Evolutionary conservation across 306 rosid genomes (phyloP).

Genomic region (Fragaria nilgerrensis): DNA sequence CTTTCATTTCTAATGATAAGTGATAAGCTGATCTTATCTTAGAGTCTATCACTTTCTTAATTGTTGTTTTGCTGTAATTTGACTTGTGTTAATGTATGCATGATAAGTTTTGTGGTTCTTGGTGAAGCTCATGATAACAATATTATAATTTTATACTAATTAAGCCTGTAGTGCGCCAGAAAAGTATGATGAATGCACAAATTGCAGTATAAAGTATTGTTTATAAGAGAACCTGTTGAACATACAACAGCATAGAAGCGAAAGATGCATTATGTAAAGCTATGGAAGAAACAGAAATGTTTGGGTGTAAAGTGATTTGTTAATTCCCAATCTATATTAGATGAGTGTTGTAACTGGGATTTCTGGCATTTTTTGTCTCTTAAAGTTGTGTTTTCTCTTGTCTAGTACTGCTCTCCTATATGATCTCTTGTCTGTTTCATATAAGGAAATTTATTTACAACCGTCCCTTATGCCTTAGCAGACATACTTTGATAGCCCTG

Average conservation of each 20-base stretch:
- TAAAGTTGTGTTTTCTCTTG: background rate
- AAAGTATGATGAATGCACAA: background rate
- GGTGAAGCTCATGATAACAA: background rate
- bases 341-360: background rate
- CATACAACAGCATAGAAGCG: background rate
- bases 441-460: constrained; percentile 3
- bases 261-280: background rate
- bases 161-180: background rate
- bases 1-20: background rate
- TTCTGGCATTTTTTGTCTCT: background rate
- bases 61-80: background rate
- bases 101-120: background rate
- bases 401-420: background rate
- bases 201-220: background rate
- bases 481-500: constrained; percentile 80
- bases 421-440: background rate
- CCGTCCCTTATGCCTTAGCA: constrained; percentile 27
- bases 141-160: background rate
- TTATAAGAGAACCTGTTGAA: background rate
- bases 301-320: background rate
- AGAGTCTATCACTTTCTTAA: background rate
- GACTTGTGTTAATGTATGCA: background rate
- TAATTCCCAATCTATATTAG: background rate
- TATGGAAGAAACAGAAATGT: background rate
- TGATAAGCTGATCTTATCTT: background rate